Evolutionary conservation across 805 yeast species (phyloP).

Genomic region (Teunomyces barrocoloradensis): DNA sequence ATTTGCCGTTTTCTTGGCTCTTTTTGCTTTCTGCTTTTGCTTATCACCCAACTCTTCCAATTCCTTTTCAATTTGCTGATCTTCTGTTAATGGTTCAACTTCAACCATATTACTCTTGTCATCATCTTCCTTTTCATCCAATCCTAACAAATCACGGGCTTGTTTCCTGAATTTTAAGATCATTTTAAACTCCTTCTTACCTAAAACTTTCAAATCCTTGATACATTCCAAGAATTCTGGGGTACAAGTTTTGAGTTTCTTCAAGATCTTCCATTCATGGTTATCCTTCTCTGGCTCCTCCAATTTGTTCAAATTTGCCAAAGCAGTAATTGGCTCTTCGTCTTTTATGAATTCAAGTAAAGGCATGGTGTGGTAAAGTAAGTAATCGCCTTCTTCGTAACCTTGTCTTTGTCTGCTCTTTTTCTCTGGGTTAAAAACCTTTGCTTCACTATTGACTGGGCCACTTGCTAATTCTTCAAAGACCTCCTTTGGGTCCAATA

Average conservation of each 20-base stretch:
- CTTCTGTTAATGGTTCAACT: slow-evolving; percentile 76
- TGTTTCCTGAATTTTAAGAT: slow-evolving; percentile 85
- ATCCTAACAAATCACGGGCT: slow-evolving; percentile 73
- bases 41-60: slow-evolving; percentile 68
- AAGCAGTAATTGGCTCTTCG: slow-evolving; percentile 78
- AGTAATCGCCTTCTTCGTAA: slow-evolving; percentile 90
- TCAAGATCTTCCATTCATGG: slow-evolving; percentile 69
- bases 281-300: slow-evolving; percentile 53
- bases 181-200: slow-evolving; percentile 87
- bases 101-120: slow-evolving; percentile 49
- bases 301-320: slow-evolving; percentile 72
- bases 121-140: slow-evolving; percentile 57
- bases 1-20: slow-evolving; percentile 80
- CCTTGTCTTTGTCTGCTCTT: slow-evolving; percentile 91
- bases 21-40: slow-evolving; percentile 64
- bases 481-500: slow-evolving; percentile 88
- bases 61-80: slow-evolving; percentile 85
- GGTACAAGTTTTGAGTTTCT: slow-evolving; percentile 73
- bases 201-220: slow-evolving; percentile 89
- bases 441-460: slow-evolving; percentile 77
- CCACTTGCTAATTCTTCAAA: slow-evolving; percentile 81
- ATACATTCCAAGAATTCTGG: slow-evolving; percentile 78
- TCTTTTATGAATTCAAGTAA: slow-evolving; percentile 77
- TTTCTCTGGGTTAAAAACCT: slow-evolving; percentile 91
- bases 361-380: slow-evolving; percentile 65